Evolutionary conservation across 768 basidiomycete genomes (phyloP).

Genomic region (Calocybe cyanea): DNA sequence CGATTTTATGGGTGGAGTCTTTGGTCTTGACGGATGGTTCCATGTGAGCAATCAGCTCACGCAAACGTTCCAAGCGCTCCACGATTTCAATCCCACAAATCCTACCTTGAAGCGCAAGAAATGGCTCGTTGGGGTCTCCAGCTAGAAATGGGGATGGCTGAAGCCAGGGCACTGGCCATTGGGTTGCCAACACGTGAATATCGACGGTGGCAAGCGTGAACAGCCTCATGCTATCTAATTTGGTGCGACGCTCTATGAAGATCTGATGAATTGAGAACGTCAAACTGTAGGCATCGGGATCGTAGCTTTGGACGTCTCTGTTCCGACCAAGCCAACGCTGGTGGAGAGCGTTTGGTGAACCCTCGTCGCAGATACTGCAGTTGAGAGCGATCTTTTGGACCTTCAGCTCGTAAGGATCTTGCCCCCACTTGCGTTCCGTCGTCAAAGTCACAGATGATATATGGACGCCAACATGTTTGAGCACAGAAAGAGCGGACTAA

Average conservation of each 20-base stretch:
- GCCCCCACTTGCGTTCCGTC: conserved; percentile 26
- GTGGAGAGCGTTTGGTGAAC: conserved; percentile 41
- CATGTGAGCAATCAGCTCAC: conserved; percentile 26
- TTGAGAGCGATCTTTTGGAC: conserved; percentile 37
- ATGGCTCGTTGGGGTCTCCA: conserved; percentile 57
- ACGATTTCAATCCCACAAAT: conserved; percentile 45
- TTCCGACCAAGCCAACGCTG: conserved; percentile 48
- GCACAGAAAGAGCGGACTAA: conserved; percentile 44
- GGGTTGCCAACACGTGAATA: conserved; percentile 41
- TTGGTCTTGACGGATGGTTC: conserved; percentile 11
- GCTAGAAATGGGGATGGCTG: conserved; percentile 42
- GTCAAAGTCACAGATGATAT: conserved; percentile 46
- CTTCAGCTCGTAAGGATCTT: conserved; percentile 39
- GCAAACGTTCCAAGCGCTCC: conserved; percentile 52
- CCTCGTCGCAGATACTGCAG: conserved; percentile 43
- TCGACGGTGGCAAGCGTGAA: conserved; percentile 37
- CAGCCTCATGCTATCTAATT: conserved; percentile 34
- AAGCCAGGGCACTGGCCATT: conserved; percentile 64
- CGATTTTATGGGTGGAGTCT: conserved; percentile 10
- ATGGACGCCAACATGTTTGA: conserved; percentile 40
- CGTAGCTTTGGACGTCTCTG: conserved; percentile 27
- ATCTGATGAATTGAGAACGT: conserved; percentile 38
- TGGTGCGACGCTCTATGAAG: conserved; percentile 40
- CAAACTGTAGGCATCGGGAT: conserved; percentile 48
- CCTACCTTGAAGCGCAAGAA: conserved; percentile 43